Conservation (phyloP, 371 early-diverging fungal species). For the Syncephalastrum racemosum region DNA sequence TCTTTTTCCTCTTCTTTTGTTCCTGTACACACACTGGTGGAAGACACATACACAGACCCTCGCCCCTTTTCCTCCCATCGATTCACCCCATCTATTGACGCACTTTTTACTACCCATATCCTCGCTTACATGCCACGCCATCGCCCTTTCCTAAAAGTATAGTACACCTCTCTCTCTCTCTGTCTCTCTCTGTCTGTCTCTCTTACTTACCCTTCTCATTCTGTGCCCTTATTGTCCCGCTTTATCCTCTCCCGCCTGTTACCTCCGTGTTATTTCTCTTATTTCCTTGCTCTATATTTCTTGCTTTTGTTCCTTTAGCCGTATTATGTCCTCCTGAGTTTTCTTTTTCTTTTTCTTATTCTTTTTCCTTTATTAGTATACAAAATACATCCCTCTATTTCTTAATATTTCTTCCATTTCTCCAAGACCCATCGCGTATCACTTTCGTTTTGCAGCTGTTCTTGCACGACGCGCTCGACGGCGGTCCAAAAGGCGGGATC, state of each 20-base stretch:
- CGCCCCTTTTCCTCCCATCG: too few species aligned
- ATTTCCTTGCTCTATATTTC: background rate
- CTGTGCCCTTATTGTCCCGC: background rate
- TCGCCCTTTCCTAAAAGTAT: too few species aligned
- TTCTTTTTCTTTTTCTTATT: too few species aligned
- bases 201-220: background rate
- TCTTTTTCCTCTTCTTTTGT: too few species aligned
- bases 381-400: background rate
- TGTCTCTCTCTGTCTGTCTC: background rate
- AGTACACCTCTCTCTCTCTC: background rate
- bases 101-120: too few species aligned
- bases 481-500: slow-evolving; percentile 37
- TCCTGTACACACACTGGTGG: too few species aligned
- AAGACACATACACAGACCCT: too few species aligned
- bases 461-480: slow-evolving; percentile 22
- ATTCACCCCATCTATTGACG: too few species aligned
- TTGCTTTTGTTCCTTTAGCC: background rate
- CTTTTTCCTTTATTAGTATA: background rate
- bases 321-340: background rate
- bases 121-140: too few species aligned
- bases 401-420: slow-evolving; percentile 10
- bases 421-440: slow-evolving; percentile 15
- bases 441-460: slow-evolving; percentile 8
- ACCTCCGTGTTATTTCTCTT: background rate
- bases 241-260: background rate